Evolutionary conservation across 2,329 filamentous ascomycete genomes (phyloP).

Genomic region (Orbilia brochopaga): DNA sequence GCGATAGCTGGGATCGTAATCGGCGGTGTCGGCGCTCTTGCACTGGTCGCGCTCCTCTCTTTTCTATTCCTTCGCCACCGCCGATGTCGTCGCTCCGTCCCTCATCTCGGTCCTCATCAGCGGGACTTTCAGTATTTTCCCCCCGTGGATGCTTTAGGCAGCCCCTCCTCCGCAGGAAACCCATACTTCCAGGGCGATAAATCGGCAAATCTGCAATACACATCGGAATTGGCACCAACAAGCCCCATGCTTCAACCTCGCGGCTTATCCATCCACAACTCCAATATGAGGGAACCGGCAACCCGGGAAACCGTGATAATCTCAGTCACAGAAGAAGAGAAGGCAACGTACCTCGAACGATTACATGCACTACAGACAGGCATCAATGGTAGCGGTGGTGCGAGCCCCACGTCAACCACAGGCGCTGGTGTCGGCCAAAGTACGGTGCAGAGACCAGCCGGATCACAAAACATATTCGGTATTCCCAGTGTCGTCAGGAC

Average conservation of each 20-base stretch:
- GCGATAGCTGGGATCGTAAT: constrained; percentile 68
- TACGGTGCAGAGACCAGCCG: constrained; percentile 14
- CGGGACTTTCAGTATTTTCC: constrained; percentile 7
- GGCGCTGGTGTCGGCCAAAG: constrained; percentile 4
- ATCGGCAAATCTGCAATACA: constrained; percentile 7
- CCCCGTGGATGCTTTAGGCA: not conserved
- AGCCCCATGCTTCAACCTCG: constrained; percentile 27
- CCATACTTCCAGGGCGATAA: constrained; percentile 25
- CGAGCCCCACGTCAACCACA: constrained; percentile 26
- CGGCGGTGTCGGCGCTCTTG: constrained; percentile 61
- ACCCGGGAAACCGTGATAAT: constrained; percentile 36
- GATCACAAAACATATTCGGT: constrained; percentile 12
- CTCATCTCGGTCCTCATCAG: not conserved
- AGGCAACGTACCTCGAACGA: constrained; percentile 34
- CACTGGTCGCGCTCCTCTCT: constrained; percentile 60
- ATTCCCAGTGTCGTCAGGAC: constrained; percentile 8
- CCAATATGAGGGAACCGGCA: constrained; percentile 10
- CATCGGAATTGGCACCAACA: constrained; percentile 23
- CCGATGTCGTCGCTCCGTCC: not conserved
- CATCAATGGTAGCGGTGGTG: constrained; percentile 16
- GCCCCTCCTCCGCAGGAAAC: constrained; percentile 2
- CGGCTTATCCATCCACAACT: constrained; percentile 9
- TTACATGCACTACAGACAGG: constrained; percentile 20
- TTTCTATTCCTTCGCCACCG: constrained; percentile 48
- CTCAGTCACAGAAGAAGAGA: constrained; percentile 34